These are phyloP conservation scores for Didymella pinodella DNA, from an alignment of 2,329 filamentous ascomycete species.

Conservation along the genomic window DNA sequence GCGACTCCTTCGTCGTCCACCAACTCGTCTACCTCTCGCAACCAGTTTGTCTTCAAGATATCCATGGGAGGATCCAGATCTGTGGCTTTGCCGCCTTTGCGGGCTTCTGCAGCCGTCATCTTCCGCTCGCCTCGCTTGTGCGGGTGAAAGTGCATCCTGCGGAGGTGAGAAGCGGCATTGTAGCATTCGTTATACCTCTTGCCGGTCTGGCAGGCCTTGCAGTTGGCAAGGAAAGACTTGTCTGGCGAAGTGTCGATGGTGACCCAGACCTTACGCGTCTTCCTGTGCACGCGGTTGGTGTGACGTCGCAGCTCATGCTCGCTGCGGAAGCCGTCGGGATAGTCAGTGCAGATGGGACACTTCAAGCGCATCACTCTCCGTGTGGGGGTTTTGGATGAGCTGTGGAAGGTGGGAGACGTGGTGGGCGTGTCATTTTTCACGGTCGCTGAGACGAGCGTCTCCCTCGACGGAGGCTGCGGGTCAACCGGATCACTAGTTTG, in stretches of 20 bases:
- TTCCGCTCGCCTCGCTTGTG: slow-evolving; percentile 63
- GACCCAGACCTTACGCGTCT: slow-evolving; percentile 68
- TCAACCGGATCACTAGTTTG: slow-evolving; percentile 37
- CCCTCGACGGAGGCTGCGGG: slow-evolving; percentile 36
- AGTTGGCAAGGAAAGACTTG: slow-evolving; percentile 74
- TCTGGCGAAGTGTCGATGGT: slow-evolving; percentile 67
- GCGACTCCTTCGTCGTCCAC: slow-evolving; percentile 39
- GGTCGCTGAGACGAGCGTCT: slow-evolving; percentile 43
- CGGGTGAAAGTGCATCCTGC: slow-evolving; percentile 85
- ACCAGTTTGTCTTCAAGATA: slow-evolving; percentile 65
- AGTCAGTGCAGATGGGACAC: slow-evolving; percentile 74
- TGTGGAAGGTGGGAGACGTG: slow-evolving; percentile 45
- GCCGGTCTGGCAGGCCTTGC: slow-evolving; percentile 78
- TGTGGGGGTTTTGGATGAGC: slow-evolving; percentile 40
- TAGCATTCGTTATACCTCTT: slow-evolving; percentile 93
- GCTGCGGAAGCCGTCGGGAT: slow-evolving; percentile 81
- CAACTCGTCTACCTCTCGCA: slow-evolving; percentile 63
- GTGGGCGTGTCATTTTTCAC: slow-evolving; percentile 36
- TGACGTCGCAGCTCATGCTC: slow-evolving; percentile 73
- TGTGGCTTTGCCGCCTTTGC: slow-evolving; percentile 67
- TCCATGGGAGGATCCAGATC: slow-evolving; percentile 66
- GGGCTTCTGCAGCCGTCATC: slow-evolving; percentile 64
- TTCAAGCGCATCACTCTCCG: slow-evolving; percentile 47
- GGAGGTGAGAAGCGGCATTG: slow-evolving; percentile 89
- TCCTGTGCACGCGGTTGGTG: slow-evolving; percentile 71